These are phyloP conservation scores for Nitzschia sp. DNA, from an alignment of 108 stramenopile genomes.

Conservation along the genomic window DNA sequence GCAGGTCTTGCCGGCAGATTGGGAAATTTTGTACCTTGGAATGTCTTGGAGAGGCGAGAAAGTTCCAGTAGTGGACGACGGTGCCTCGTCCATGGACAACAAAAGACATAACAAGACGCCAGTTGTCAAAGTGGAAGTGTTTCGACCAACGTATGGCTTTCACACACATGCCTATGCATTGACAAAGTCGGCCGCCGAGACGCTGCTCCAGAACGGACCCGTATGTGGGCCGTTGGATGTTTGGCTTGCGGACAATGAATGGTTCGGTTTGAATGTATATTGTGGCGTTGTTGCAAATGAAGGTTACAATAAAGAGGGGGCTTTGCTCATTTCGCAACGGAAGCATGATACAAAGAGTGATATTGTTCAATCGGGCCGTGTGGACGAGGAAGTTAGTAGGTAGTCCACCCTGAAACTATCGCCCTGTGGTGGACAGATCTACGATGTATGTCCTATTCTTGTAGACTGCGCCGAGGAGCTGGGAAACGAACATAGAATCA, in stretches of 20 bases:
- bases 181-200: conserved; percentile 17
- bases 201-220: conserved; percentile 28
- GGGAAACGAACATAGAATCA: no score
- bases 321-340: neutral
- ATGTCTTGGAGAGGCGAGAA: conserved; percentile 42
- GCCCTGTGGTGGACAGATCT: no score
- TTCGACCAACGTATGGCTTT: conserved; percentile 49
- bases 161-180: conserved; percentile 51
- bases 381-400: no score
- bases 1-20: conserved; percentile 31
- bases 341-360: neutral
- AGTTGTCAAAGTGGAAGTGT: neutral
- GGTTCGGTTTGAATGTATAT: conserved; percentile 47
- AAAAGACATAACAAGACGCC: no score
- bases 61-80: neutral
- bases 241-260: conserved; percentile 54
- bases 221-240: conserved; percentile 47
- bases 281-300: conserved; percentile 28
- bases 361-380: neutral
- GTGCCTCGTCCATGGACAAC: no score
- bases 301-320: neutral
- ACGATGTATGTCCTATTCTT: no score
- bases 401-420: no score
- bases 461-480: no score
- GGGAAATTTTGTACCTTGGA: conserved; percentile 49